Evolutionary conservation across 805 yeast genomes (phyloP), one percentile per base, ranked within the genome.

Genomic region (Sungouiozyma ichnusensis): DNA sequence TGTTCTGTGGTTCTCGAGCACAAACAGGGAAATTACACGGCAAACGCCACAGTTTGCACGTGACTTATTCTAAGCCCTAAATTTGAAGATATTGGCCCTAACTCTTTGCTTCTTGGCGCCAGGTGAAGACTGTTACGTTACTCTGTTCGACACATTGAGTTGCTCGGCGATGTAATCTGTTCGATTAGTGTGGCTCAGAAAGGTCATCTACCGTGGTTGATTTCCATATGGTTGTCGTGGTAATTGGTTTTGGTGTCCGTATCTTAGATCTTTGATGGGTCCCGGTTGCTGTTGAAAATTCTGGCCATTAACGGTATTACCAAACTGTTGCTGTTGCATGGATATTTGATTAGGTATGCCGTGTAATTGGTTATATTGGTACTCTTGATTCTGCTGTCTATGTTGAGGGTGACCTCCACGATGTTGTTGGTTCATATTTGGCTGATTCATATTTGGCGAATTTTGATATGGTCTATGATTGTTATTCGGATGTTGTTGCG

Each of bases 381-480:
- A 11, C 29, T 6, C 9, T 11, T 24, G 29, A 11, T 7, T 24
- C 11, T 6, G 29, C 11, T 6, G 9, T 24, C 29, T 24, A 11
- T 24, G 29, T 11, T 24, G 29, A 24, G 29, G 29, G 29, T 7
- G 9, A 7, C 29, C 29, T 6, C 11, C 11, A 24, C 11, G 11
- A 11, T 24, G 11, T 24, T 24, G 29, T 24, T 24, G 29, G 49
- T 16, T 43, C 53, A 17, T 32, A 39, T 33, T 16, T 38, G 16
- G 36, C 42, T 41, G 37, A 33, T 38, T n/a, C n/a, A n/a, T n/a
- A n/a, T n/a, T n/a, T n/a, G n/a, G n/a, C n/a, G n/a, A 24, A 24
- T 24, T 24, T 24, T 11, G 29, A 24, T 24, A 24, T 11, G 29
- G 36, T 42, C n/a, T 40, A 43, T 16, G 42, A 41, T 15, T 35